Conservation (phyloP, 2,329 filamentous ascomycete species). For the Celoporthe dispersa region DNA sequence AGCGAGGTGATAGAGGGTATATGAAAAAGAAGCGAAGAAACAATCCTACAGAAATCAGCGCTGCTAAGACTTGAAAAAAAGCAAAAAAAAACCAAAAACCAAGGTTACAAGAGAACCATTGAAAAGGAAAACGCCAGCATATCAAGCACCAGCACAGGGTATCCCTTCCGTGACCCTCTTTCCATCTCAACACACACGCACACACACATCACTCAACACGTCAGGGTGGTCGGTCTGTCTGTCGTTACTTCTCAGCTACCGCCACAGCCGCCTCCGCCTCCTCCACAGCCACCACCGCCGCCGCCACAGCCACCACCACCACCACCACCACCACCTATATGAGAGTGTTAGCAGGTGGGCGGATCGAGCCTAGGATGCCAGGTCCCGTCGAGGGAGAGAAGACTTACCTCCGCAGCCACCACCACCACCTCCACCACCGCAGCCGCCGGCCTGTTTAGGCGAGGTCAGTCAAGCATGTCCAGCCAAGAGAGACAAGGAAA, state of each 20-base stretch:
- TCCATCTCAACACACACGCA: neutral
- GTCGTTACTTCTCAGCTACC: too few species aligned
- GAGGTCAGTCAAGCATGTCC: slow-evolving; percentile 6
- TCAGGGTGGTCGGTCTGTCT: too few species aligned
- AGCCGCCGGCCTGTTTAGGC: slow-evolving; percentile 17
- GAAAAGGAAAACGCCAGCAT: neutral
- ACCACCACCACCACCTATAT: slow-evolving; percentile 19
- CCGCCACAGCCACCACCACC: slow-evolving; percentile 32
- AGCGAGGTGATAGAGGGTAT: neutral
- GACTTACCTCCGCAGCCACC: slow-evolving; percentile 21
- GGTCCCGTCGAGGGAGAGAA: neutral
- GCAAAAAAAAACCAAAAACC: too few species aligned
- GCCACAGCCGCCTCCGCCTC: slow-evolving; percentile 8
- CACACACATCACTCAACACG: too few species aligned
- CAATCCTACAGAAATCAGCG: too few species aligned
- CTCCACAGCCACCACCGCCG: slow-evolving; percentile 30
- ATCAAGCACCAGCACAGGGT: neutral
- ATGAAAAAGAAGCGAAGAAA: neutral
- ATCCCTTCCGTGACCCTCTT: neutral
- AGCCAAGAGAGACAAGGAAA: neutral
- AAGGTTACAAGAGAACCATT: too few species aligned
- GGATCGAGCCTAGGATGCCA: neutral
- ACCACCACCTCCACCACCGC: slow-evolving; percentile 11
- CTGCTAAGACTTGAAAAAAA: too few species aligned
- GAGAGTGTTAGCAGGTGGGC: neutral